Evolutionary conservation across 176 grass and related monocot genomes (phyloP), one percentile per base, ranked within the genome.

Genomic region (Cenchrus fungigraminus): DNA sequence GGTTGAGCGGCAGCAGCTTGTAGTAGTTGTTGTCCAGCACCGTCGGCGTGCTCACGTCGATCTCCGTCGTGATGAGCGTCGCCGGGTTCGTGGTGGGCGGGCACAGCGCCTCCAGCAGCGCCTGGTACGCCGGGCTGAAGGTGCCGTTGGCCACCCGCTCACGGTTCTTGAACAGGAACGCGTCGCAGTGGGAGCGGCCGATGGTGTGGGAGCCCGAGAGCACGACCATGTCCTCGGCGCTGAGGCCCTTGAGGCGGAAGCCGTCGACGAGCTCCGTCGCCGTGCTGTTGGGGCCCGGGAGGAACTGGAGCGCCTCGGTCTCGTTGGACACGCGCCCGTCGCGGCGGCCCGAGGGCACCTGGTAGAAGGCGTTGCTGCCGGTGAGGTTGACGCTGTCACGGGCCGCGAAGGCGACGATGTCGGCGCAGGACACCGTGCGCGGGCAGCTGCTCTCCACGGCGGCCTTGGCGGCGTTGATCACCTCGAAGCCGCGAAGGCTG

Each of bases 171-270:
- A 74, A 14, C 5, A 91, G 57, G 87, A 98, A 98, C 8, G 78
- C 66, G 37, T 9, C 25, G 73, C 95, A 95, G 77, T 92, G 95
- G 52, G 92, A 94, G n/a, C 87, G 76, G 31, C 94, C 92, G 9
- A 97, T 65, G 12, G 94, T 97, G 85, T 97, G 94, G 14, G 95
- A 86, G 3, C 92, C 95, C 0, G 92, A 97, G 1, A 97, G 88
- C 12, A 90, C 62, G 11, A 94, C 93, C 88, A 97, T 83, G 12
- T 95, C 95, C 53, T 91, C 90, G n/a, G 77, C 54, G n/a, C 3
- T 95, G 9, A 95, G 82, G 29, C 10, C 63, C 79, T 81, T 81
- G 1, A 0, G 0, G 0, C 0, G 0, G 82, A 97, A 97, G 17
- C 28, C 55, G 0, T 1, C 14, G 22, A 86, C 53, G 31, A 95